Evolutionary conservation across 345 rosid genomes (phyloP).

Genomic region (Aurinia saxatilis): DNA sequence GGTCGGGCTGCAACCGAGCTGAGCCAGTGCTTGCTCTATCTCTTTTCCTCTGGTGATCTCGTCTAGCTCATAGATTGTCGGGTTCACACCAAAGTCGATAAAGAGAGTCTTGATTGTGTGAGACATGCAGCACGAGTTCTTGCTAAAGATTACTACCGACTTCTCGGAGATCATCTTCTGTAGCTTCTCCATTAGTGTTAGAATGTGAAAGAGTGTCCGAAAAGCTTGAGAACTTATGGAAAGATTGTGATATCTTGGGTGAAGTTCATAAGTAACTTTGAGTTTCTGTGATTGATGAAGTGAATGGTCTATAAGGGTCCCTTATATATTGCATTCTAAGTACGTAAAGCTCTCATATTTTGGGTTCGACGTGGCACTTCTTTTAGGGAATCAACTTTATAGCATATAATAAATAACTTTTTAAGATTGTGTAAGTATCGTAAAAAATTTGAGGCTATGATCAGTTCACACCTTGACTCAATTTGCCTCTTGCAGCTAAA

Average conservation of each 20-base stretch:
- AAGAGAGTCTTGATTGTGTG: conserved; percentile 58
- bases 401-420: neutral
- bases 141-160: conserved; percentile 77
- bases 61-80: conserved; percentile 55
- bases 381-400: conserved; percentile 5
- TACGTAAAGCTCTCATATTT: neutral
- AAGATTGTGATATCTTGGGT: neutral
- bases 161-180: conserved; percentile 47
- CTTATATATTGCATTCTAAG: conserved; percentile 6
- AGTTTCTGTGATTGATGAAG: conserved; percentile 1
- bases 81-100: conserved; percentile 61
- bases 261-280: neutral
- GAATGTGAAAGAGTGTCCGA: neutral
- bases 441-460: neutral
- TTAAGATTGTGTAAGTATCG: neutral
- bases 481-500: conserved; percentile 7
- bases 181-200: conserved; percentile 46
- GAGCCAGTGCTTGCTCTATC: conserved; percentile 58
- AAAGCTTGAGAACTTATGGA: neutral
- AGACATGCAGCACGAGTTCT: conserved; percentile 64
- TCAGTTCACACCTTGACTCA: neutral
- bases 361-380: neutral
- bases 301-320: neutral
- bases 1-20: conserved; percentile 54
- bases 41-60: conserved; percentile 53